These are phyloP conservation scores for Hypoxylon sp. DNA, from an alignment of 2,329 filamentous ascomycete species.

Conservation along the genomic window DNA sequence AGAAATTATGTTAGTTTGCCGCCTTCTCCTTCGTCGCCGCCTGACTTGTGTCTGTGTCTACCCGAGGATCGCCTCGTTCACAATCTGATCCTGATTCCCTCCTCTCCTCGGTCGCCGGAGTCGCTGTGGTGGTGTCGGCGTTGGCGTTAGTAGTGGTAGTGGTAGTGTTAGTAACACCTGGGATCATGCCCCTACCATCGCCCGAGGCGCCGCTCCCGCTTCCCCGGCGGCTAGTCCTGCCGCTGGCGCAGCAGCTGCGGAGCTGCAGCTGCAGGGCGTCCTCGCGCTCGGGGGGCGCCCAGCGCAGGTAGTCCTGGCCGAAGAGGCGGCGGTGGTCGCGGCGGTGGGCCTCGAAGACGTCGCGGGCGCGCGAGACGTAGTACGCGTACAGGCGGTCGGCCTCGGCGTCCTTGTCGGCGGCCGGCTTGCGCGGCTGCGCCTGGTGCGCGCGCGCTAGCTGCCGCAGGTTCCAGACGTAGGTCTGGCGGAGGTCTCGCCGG, in stretches of 20 bases:
- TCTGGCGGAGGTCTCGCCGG: slow-evolving; percentile 39
- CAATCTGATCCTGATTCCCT: slow-evolving; percentile 8
- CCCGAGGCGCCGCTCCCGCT: not conserved
- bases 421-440: slow-evolving; percentile 21
- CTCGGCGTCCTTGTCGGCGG: slow-evolving; percentile 18
- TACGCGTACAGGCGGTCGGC: slow-evolving; percentile 31
- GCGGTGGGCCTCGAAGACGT: slow-evolving; percentile 36
- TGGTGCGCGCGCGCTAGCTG: slow-evolving; percentile 41
- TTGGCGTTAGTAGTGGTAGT: not conserved
- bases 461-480: slow-evolving; percentile 46
- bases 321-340: slow-evolving; percentile 29
- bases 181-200: not conserved
- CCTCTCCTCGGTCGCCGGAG: not conserved
- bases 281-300: slow-evolving; percentile 39
- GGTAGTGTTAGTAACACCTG: not conserved
- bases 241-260: slow-evolving; percentile 30
- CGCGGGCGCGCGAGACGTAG: slow-evolving; percentile 36
- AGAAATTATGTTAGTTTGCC: slow-evolving; percentile 8
- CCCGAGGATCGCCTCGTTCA: not conserved
- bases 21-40: not conserved
- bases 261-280: slow-evolving; percentile 31
- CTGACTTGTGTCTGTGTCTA: not conserved
- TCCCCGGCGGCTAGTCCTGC: slow-evolving; percentile 25
- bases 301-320: slow-evolving; percentile 33
- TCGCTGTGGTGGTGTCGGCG: not conserved